phyloP scores from a whole-genome alignment of 148 eudicot genomes.

The Cornus controversa region DNA sequence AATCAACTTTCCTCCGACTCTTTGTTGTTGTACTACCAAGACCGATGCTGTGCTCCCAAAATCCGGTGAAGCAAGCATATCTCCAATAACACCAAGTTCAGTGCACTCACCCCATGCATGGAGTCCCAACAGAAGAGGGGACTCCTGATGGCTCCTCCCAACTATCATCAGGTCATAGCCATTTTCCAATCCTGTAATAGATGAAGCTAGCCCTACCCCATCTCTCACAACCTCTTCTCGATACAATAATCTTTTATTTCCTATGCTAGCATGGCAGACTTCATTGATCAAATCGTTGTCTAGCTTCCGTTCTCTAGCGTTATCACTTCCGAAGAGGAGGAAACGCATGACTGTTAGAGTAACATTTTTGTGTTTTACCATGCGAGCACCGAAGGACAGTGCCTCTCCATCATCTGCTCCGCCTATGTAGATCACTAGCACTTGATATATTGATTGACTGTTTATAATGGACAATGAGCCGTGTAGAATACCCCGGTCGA shows the following conservation, averaged over 20 bases:
- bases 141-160: constrained; percentile 46
- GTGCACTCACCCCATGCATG: constrained; percentile 67
- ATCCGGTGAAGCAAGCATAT: constrained; percentile 57
- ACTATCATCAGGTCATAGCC: constrained; percentile 52
- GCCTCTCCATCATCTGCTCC: constrained; percentile 70
- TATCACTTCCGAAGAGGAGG: constrained; percentile 48
- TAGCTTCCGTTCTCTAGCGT: constrained; percentile 40
- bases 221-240: constrained; percentile 57
- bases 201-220: constrained; percentile 47
- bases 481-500: constrained; percentile 52
- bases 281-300: constrained; percentile 40
- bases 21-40: constrained; percentile 75
- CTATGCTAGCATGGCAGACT: constrained; percentile 27
- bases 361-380: constrained; percentile 45
- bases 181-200: constrained; percentile 32
- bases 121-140: constrained; percentile 47
- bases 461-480: constrained; percentile 38
- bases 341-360: constrained; percentile 52
- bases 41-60: constrained; percentile 45
- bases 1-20: constrained; percentile 27
- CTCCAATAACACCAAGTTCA: constrained; percentile 77
- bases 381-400: constrained; percentile 59
- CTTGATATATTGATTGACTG: constrained; percentile 27
- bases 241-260: constrained; percentile 37
- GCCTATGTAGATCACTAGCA: constrained; percentile 62